Conservation (phyloP, 2,329 filamentous ascomycete species). For the Bretziella fagacearum region DNA sequence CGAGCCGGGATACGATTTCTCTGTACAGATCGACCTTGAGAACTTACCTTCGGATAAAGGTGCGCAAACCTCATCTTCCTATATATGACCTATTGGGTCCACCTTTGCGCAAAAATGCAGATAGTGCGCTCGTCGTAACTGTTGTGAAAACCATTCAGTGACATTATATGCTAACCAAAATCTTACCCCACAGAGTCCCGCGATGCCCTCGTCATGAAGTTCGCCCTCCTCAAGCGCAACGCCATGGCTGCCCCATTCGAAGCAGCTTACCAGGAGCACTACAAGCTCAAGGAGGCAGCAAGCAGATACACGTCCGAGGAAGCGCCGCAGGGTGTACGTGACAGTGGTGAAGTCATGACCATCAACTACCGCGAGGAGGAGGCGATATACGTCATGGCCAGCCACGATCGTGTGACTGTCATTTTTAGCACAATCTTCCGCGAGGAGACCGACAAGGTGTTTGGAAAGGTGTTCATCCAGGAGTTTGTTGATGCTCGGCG, state of each 20-base stretch:
- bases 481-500: slow-evolving; percentile 95
- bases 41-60: slow-evolving; percentile 65
- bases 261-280: slow-evolving; percentile 86
- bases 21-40: slow-evolving; percentile 75
- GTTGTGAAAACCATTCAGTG: not conserved
- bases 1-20: slow-evolving; percentile 92
- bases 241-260: slow-evolving; percentile 98
- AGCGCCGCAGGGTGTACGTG: slow-evolving; percentile 73
- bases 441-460: slow-evolving; percentile 94
- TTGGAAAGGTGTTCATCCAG: slow-evolving; percentile 95
- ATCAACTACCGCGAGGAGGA: slow-evolving; percentile 99
- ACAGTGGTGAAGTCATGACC: slow-evolving; percentile 84
- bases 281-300: slow-evolving; percentile 69
- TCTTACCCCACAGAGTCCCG: slow-evolving; percentile 44
- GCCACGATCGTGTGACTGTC: slow-evolving; percentile 90
- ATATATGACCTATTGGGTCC: not conserved
- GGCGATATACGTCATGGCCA: slow-evolving; percentile 96
- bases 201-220: slow-evolving; percentile 71
- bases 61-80: slow-evolving; percentile 21
- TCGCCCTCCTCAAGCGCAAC: slow-evolving; percentile 90
- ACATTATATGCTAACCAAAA: not conserved
- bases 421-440: slow-evolving; percentile 98
- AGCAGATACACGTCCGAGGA: slow-evolving; percentile 87
- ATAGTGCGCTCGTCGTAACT: not conserved
- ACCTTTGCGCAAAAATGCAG: not conserved